Percentiles rank a stretch among this genome's conserved stretches.
Conservation (phyloP, 768 basidiomycete genomes). For the Pleurotus salmoneostramineus region DNA sequence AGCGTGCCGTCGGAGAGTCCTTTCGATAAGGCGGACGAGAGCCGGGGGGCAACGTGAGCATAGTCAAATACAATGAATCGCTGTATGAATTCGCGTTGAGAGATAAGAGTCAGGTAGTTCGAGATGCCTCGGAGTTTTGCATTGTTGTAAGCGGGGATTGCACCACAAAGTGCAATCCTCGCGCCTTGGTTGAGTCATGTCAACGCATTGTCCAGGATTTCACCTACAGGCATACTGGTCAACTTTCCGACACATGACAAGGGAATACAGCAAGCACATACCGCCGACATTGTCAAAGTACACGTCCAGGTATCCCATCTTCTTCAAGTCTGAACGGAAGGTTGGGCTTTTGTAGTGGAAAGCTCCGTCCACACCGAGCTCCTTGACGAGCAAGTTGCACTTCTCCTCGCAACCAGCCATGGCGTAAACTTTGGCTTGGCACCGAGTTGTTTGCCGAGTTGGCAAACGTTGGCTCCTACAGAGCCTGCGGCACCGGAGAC, state of each 20-base stretch:
- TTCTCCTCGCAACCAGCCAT: slow-evolving; percentile 87
- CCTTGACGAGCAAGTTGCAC: slow-evolving; percentile 79
- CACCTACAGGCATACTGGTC: slow-evolving; percentile 38
- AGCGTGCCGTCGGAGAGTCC: slow-evolving; percentile 67
- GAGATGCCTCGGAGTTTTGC: slow-evolving; percentile 61
- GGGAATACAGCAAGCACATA: slow-evolving; percentile 7
- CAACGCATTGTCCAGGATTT: slow-evolving; percentile 77
- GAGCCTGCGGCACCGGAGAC: slow-evolving; percentile 91
- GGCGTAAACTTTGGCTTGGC: slow-evolving; percentile 83
- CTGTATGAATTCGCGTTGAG: slow-evolving; percentile 72
- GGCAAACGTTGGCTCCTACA: slow-evolving; percentile 80
- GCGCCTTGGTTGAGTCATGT: slow-evolving; percentile 74
- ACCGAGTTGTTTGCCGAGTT: slow-evolving; percentile 74
- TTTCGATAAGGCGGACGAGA: slow-evolving; percentile 46
- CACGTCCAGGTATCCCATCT: slow-evolving; percentile 76
- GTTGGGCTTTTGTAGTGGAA: slow-evolving; percentile 83
- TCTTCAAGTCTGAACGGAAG: slow-evolving; percentile 71
- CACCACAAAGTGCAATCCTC: slow-evolving; percentile 83
- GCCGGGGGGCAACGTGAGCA: slow-evolving; percentile 54
- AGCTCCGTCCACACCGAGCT: slow-evolving; percentile 78
- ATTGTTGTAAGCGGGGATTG: slow-evolving; percentile 72
- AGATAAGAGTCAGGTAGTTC: slow-evolving; percentile 66
- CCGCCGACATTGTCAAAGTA: slow-evolving; percentile 84
- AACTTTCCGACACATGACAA: no score
- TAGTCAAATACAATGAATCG: slow-evolving; percentile 94